These are phyloP conservation scores for Hypoxylon rubiginosum DNA, from an alignment of 2,329 filamentous ascomycete genomes.

Conservation along the genomic window DNA sequence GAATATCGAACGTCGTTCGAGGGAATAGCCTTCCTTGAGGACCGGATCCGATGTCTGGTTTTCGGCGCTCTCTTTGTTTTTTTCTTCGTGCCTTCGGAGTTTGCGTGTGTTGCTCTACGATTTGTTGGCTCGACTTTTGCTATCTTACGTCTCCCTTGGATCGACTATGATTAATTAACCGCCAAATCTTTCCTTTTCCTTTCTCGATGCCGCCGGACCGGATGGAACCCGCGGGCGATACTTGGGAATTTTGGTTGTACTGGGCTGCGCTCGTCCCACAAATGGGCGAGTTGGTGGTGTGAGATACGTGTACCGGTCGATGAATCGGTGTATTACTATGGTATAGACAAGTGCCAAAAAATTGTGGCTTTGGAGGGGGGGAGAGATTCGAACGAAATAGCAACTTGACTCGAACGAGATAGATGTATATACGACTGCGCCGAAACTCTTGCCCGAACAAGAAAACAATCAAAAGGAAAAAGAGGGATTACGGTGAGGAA, in stretches of 20 bases:
- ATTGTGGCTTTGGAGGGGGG: conserved; percentile 29
- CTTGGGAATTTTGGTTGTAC: conserved; percentile 26
- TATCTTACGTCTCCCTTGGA: conserved; percentile 12
- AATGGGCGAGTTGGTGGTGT: conserved; percentile 24
- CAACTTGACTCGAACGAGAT: conserved; percentile 25
- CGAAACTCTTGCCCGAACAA: conserved; percentile 22
- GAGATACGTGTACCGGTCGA: conserved; percentile 33
- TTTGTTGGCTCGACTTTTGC: conserved; percentile 7
- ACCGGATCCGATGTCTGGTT: conserved; percentile 36
- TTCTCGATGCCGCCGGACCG: conserved; percentile 35
- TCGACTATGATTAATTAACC: conserved; percentile 32
- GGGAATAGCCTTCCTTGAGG: conserved; percentile 33
- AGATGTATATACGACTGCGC: conserved; percentile 39
- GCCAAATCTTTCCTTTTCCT: conserved; percentile 17
- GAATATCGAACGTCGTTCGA: conserved; percentile 39
- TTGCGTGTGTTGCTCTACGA: conserved; percentile 31
- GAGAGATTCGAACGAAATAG: conserved; percentile 32
- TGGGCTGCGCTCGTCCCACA: conserved; percentile 37
- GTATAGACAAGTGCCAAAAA: conserved; percentile 33
- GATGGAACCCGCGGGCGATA: conserved; percentile 26
- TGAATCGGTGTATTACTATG: conserved; percentile 40
- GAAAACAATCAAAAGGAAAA: conserved; percentile 18
- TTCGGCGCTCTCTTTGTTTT: conserved; percentile 31
- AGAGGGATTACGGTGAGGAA: conserved; percentile 22
- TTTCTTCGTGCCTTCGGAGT: conserved; percentile 15